Conservation (phyloP, 495 filamentous ascomycete genomes). For the Neurospora sp. region DNA sequence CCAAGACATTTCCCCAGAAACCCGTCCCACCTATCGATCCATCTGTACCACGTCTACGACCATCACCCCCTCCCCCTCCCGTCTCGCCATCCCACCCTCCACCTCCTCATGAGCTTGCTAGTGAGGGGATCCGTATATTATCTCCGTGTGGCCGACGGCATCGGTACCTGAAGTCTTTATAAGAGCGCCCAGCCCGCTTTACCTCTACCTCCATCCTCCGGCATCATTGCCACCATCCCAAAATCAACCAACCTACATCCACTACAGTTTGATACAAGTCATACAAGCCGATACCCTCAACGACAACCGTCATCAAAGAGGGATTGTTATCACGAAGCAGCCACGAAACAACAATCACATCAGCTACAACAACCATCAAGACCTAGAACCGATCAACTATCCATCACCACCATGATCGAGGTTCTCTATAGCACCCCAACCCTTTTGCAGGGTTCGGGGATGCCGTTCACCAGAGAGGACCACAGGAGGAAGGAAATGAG, state of each 20-base stretch:
- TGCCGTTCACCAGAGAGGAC: slow-evolving; percentile 20
- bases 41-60: background rate
- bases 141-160: slow-evolving; percentile 10
- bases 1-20: background rate
- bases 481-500: slow-evolving; percentile 14
- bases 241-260: background rate
- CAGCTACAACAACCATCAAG: background rate
- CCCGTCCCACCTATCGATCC: background rate
- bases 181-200: slow-evolving; percentile 1
- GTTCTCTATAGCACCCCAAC: slow-evolving; percentile 10
- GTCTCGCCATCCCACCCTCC: background rate
- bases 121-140: slow-evolving; percentile 17
- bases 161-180: slow-evolving; percentile 16
- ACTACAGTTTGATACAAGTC: background rate
- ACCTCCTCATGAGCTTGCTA: slow-evolving; percentile 28
- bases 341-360: background rate
- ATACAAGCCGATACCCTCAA: background rate
- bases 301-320: background rate
- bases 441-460: slow-evolving; percentile 5
- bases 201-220: background rate
- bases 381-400: background rate
- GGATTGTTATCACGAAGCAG: background rate
- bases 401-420: slow-evolving; percentile 17
- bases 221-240: background rate
- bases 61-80: background rate